Evolutionary conservation across 2,329 filamentous ascomycete genomes (phyloP).

Genomic region (Trichoderma polysporum): DNA sequence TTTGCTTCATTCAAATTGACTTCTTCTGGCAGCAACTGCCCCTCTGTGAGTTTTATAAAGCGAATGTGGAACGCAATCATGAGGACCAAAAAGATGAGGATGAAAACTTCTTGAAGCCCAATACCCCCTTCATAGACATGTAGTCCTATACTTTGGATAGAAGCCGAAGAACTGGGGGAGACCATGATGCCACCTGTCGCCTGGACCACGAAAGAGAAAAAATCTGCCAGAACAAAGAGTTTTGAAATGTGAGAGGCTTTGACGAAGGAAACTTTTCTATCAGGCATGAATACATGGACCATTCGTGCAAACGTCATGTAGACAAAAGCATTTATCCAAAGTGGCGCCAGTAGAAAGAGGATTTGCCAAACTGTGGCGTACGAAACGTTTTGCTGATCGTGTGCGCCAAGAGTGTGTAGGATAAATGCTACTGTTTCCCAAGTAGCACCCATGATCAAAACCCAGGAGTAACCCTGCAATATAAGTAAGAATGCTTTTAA

Average conservation of each 20-base stretch:
- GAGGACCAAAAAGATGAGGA: neutral
- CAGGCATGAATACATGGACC: neutral
- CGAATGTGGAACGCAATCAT: constrained; percentile 8
- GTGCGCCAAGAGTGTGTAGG: neutral
- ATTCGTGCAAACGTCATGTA: constrained; percentile 17
- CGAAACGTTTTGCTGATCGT: neutral
- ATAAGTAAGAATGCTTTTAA: neutral
- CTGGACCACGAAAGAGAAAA: constrained; percentile 1
- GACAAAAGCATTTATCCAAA: constrained; percentile 11
- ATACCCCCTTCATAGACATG: constrained; percentile 9
- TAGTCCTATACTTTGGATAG: neutral
- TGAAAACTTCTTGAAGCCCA: neutral
- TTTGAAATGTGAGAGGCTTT: neutral
- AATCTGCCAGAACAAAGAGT: neutral
- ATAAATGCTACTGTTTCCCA: constrained; percentile 1
- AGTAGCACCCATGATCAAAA: neutral
- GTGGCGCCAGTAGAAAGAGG: neutral
- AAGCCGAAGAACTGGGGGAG: neutral
- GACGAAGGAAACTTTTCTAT: neutral
- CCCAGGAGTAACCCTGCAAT: neutral
- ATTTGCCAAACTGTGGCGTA: constrained; percentile 2
- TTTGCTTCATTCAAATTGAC: neutral
- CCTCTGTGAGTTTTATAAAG: neutral
- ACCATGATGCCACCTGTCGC: neutral
- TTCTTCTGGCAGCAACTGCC: neutral